Evolutionary conservation across 495 filamentous ascomycete genomes (phyloP).

Genomic region (Acidiella bohemica): DNA sequence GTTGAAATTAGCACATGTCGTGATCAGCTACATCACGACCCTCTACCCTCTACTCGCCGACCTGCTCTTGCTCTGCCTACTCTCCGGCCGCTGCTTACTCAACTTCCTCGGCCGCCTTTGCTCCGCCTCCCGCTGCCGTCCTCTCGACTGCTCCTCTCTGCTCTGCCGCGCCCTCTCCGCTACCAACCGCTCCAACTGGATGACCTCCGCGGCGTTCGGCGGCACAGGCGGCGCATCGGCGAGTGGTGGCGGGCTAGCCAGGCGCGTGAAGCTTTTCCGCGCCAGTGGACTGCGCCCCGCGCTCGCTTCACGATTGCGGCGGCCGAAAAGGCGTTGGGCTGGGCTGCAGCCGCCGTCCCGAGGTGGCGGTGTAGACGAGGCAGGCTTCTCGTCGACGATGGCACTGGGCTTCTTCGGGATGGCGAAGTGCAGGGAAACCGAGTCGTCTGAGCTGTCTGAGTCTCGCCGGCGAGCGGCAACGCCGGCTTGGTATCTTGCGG

Average conservation of each 20-base stretch:
- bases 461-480: neutral
- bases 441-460: neutral
- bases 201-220: slow-evolving; percentile 4
- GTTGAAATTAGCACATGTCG: no score
- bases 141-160: slow-evolving; percentile 2
- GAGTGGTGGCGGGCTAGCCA: slow-evolving; percentile 7
- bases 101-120: neutral
- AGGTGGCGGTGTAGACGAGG: neutral
- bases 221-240: neutral
- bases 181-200: slow-evolving; percentile 4
- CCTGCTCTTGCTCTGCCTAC: neutral
- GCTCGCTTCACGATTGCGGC: neutral
- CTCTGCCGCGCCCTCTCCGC: slow-evolving; percentile 1
- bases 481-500: neutral
- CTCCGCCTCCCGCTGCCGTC: neutral
- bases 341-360: neutral
- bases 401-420: neutral
- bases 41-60: neutral
- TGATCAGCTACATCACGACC: no score
- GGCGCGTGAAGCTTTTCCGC: slow-evolving; percentile 23
- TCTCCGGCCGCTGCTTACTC: slow-evolving; percentile 3
- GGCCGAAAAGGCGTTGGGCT: neutral
- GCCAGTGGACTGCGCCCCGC: slow-evolving; percentile 15
- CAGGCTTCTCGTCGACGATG: neutral
- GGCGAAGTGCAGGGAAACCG: slow-evolving; percentile 9